A percentile compares a stretch with the other conserved stretches of the same genome.
Evolutionary conservation across 2,329 filamentous ascomycete genomes (phyloP).

Genomic region (Pseudogymnoascus sp.): DNA sequence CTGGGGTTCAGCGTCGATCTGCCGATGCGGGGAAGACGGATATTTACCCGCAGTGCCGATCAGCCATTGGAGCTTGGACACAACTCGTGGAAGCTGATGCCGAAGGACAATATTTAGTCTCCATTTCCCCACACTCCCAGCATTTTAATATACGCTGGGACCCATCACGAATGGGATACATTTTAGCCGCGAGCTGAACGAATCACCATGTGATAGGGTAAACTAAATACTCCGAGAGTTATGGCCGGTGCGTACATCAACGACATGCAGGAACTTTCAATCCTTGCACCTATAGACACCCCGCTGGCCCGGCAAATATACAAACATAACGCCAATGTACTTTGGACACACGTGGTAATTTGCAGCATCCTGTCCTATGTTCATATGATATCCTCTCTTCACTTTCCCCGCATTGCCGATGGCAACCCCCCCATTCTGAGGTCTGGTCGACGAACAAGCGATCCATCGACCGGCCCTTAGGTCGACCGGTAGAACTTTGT

Average conservation of each 20-base stretch:
- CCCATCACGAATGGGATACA: neutral
- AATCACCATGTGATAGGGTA: constrained; percentile 4
- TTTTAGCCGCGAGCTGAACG: neutral
- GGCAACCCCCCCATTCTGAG: neutral
- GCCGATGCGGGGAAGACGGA: neutral
- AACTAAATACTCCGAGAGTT: neutral
- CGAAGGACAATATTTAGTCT: neutral
- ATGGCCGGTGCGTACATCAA: neutral
- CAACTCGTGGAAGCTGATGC: neutral
- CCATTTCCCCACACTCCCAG: neutral
- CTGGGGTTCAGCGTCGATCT: neutral
- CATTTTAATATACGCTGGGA: neutral
- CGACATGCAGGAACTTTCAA: constrained; percentile 2
- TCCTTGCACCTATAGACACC: neutral
- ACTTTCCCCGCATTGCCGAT: neutral
- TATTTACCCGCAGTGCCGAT: constrained; percentile 8
- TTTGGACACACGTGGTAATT: neutral
- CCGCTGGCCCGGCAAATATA: neutral
- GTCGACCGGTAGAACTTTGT: neutral
- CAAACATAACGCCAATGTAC: neutral
- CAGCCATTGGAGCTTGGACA: neutral
- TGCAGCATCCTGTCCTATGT: neutral
- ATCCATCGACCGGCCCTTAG: neutral
- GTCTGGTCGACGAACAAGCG: neutral
- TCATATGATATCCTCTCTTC: neutral